Evolutionary conservation across 1,284 basidiomycete genomes (phyloP).

Genomic region (Ustilago crameri): DNA sequence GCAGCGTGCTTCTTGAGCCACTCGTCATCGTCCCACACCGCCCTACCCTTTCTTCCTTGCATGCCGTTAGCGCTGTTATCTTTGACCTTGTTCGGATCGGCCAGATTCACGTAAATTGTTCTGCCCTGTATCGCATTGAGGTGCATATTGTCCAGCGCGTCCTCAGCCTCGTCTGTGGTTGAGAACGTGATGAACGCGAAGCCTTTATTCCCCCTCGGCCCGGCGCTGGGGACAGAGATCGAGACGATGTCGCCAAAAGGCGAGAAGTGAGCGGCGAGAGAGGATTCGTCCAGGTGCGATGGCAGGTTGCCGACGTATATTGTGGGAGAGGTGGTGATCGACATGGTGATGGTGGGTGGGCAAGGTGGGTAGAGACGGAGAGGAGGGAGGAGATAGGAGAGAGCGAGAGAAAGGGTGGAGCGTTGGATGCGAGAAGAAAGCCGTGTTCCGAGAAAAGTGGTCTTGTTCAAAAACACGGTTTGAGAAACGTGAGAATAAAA

Average conservation of each 20-base stretch:
- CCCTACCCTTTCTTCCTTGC: conserved; percentile 5
- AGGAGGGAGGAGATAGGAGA: neutral
- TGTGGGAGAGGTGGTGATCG: conserved; percentile 5
- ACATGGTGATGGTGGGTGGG: no score
- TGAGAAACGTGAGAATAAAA: no score
- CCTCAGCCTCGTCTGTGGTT: conserved; percentile 23
- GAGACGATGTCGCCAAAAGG: conserved; percentile 50
- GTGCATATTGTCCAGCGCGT: conserved; percentile 56
- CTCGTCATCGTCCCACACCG: conserved; percentile 48
- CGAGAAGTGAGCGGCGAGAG: conserved; percentile 24
- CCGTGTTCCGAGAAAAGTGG: conserved; percentile 5
- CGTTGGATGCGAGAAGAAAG: neutral
- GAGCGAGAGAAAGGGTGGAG: neutral
- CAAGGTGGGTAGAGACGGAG: neutral
- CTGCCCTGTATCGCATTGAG: conserved; percentile 32
- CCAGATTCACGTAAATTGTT: conserved; percentile 40
- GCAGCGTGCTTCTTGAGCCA: neutral
- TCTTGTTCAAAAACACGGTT: no score
- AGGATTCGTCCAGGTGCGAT: conserved; percentile 17
- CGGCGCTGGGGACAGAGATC: conserved; percentile 34
- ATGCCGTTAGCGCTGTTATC: no score
- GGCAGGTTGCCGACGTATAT: conserved; percentile 44
- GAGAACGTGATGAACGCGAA: conserved; percentile 52
- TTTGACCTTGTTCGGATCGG: conserved; percentile 30
- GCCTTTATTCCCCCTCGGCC: conserved; percentile 27